Evolutionary conservation across 306 rosid species (phyloP), one percentile per base, ranked within the genome.

Genomic region (Benincasa hispida): DNA sequence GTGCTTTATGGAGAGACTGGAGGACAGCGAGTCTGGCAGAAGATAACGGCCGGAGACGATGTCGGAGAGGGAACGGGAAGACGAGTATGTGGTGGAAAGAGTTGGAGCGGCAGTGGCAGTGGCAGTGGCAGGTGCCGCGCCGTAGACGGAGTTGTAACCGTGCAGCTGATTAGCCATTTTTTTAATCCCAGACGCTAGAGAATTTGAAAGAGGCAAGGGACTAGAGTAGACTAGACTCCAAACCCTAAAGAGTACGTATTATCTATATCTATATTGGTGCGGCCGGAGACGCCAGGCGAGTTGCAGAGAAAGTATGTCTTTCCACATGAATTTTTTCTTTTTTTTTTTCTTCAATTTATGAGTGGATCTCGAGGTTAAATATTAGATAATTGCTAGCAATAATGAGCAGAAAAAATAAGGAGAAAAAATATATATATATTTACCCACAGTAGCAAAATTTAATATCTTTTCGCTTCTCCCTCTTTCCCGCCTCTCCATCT

Each of bases 21-120:
- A 68, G 13, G 74, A 24, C 21, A 69, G 37, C 22, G 75, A 42
- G 34, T 69, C 75, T 24, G 75, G 41, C 14, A 22, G 37, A 56
- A 69, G 21, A 54, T 69, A 69, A 69, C 75, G 75, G 22, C 35
- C 51, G 56, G 75, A 15, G 56, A 69, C 22, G 56, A 69, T 69
- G 75, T 69, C 56, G 75, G 75, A 42, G 55, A 69, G 21, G 54
- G 75, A 69, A 25, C 56, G 75, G 32, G 75, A 69, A 42, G 75
- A 42, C 7, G 75, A 24, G 35, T 69, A 42, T 8, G 56, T 24
- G 75, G 35, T 27, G 55, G 75, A 56, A 69, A 69, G 75, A 69
- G 75, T 13, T 25, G 37, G 55, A 42, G 35, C 27, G 37, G 55
- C 75, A 14, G 45, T 62, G 45, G 45, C 69, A 61, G 74, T 39